These are phyloP conservation scores for Fusarium goolgardi DNA, from an alignment of 2,329 filamentous ascomycete genomes.

Conservation along the genomic window DNA sequence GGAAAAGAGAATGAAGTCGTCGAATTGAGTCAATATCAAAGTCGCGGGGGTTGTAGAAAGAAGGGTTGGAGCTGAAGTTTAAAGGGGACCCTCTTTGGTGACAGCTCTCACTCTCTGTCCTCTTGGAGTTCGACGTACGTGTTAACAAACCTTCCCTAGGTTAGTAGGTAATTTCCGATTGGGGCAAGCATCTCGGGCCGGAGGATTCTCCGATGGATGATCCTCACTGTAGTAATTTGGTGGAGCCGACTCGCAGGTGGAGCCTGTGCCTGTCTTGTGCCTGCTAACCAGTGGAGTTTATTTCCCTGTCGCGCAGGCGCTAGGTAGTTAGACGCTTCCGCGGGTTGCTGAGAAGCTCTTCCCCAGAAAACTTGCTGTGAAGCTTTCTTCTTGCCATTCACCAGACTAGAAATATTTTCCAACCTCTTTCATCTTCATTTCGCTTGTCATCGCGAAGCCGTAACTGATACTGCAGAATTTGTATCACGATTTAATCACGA, in stretches of 20 bases:
- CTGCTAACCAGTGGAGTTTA: no score
- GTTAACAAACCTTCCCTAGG: conserved; percentile 29
- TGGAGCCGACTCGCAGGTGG: background rate
- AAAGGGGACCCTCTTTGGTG: conserved; percentile 40
- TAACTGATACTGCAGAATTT: background rate
- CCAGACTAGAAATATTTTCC: background rate
- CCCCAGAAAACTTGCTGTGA: conserved; percentile 31
- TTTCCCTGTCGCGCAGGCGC: conserved; percentile 23
- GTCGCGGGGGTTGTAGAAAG: conserved; percentile 35
- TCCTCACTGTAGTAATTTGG: conserved; percentile 2
- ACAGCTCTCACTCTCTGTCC: conserved; percentile 38
- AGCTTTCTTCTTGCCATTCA: conserved; percentile 27
- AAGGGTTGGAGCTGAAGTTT: conserved; percentile 29
- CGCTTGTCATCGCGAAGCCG: background rate
- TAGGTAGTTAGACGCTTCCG: conserved; percentile 39
- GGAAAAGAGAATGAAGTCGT: conserved; percentile 21
- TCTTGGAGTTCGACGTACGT: conserved; percentile 27
- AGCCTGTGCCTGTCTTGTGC: no score
- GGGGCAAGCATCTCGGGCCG: conserved; percentile 12
- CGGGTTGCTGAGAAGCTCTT: conserved; percentile 38
- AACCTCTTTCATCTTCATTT: background rate
- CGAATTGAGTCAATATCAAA: conserved; percentile 27
- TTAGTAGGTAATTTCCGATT: conserved; percentile 22
- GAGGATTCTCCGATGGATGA: conserved; percentile 15
- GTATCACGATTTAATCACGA: background rate